Evolutionary conservation across 2,329 filamentous ascomycete genomes (phyloP), one percentile per base, ranked within the genome.

Genomic region (Hypoxylon sp.): DNA sequence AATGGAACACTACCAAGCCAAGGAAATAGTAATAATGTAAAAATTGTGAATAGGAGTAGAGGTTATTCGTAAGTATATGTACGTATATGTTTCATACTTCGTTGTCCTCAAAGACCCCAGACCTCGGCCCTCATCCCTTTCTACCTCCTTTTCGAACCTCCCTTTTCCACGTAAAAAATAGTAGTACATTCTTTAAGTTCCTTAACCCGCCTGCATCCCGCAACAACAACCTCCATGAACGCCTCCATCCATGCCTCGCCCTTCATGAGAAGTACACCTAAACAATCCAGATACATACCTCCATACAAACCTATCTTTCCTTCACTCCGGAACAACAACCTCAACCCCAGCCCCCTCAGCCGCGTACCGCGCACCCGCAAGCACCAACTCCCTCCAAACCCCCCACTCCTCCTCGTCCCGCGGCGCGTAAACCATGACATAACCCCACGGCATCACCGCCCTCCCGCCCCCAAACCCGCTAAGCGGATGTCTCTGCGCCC

Each of bases 401-500:
- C 67, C 73, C 29, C 79, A 74, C 71, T 84, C 82, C 0, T 29
- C 74, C 17, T 76, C 76, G 19, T 81, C 74, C 26, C 82, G 70
- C 44, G 81, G 82, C 47, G 81, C 81, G 29, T 84, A 84, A 0
- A 84, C 46, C 48, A 84, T 53, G 31, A 83, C 74, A 59, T 81
- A 84, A 0, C 76, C 75, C 73, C 76, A 78, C 0, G 81, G 80
- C 46, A 80, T 3, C 2, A 72, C 54, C 1, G 54, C 42, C 1
- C 58, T 59, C 1, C 67, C 35, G 1, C 59, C 66, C 1, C 61
- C 55, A 2, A 73, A 74, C 1, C 80, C 80, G 13, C 76, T 75
- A 39, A 84, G 72, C 53, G 66, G 69, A 53, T 83, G 82, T 3
- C 82, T 72, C 74, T 82, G 78, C 17, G 76, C 81, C 82, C 82